phyloP scores from a whole-genome alignment of 768 basidiomycete species.

The Suillus ampliporus region DNA sequence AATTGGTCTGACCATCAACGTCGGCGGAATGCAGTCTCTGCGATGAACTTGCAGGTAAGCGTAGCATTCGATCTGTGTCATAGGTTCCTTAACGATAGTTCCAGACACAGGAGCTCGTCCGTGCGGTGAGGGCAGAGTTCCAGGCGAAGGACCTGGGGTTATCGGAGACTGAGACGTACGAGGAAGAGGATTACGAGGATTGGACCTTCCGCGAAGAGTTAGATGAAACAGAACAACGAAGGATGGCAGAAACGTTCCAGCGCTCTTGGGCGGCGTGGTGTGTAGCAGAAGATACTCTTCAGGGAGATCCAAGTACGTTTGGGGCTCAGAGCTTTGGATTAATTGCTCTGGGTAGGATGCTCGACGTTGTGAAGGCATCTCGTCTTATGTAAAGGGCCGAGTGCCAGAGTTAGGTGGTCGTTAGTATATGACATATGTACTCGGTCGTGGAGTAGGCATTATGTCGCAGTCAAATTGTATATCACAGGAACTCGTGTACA shows the following conservation, averaged over 20 bases:
- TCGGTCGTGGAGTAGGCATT: too few relatives aligned
- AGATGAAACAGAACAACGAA: slow-evolving; percentile 24
- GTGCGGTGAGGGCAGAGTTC: slow-evolving; percentile 41
- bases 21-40: slow-evolving; percentile 42
- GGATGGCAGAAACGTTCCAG: slow-evolving; percentile 36
- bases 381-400: neutral
- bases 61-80: neutral
- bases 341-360: slow-evolving; percentile 48
- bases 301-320: slow-evolving; percentile 32
- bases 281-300: slow-evolving; percentile 38
- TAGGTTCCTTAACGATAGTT: slow-evolving; percentile 10
- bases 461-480: too few relatives aligned
- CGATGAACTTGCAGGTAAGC: slow-evolving; percentile 52
- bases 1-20: slow-evolving; percentile 49
- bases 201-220: slow-evolving; percentile 18
- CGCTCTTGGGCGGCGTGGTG: slow-evolving; percentile 54
- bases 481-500: too few relatives aligned
- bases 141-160: slow-evolving; percentile 16
- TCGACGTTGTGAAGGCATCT: slow-evolving; percentile 44
- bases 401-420: too few relatives aligned
- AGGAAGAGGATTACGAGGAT: slow-evolving; percentile 32
- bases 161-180: slow-evolving; percentile 12
- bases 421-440: too few relatives aligned
- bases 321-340: slow-evolving; percentile 53
- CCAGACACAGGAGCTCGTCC: slow-evolving; percentile 47